A percentile compares a stretch with the other conserved stretches of the same genome.
These are phyloP conservation scores for Tilletiaria anomala DNA, from an alignment of 1,284 basidiomycete genomes.

Conservation along the genomic window DNA sequence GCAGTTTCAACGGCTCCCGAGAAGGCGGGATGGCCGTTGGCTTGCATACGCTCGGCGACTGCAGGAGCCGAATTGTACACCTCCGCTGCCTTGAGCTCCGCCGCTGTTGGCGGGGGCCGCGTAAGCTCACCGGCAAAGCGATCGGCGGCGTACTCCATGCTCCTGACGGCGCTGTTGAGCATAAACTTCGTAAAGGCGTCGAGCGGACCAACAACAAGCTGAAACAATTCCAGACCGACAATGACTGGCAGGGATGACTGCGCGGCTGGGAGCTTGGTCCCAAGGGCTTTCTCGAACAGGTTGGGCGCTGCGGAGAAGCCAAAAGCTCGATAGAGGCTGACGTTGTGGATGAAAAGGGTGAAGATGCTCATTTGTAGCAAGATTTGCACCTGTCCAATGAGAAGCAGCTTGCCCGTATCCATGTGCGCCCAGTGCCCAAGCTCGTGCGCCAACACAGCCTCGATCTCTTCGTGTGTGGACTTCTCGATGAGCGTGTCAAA, in stretches of 20 bases:
- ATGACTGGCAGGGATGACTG: slow-evolving; percentile 21
- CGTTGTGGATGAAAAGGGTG: slow-evolving; percentile 75
- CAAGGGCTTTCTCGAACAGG: slow-evolving; percentile 10
- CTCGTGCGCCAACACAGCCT: slow-evolving; percentile 55
- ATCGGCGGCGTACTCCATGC: slow-evolving; percentile 36
- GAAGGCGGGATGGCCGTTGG: too few species aligned
- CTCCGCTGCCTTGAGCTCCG: slow-evolving; percentile 20
- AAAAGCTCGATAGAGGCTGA: slow-evolving; percentile 63
- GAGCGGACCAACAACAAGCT: slow-evolving; percentile 28
- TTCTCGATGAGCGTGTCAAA: slow-evolving; percentile 92
- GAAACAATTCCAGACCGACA: slow-evolving; percentile 35
- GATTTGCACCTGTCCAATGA: slow-evolving; percentile 71
- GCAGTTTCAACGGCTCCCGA: too few species aligned
- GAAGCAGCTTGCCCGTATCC: slow-evolving; percentile 76
- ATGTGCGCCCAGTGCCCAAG: slow-evolving; percentile 56
- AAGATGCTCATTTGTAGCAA: slow-evolving; percentile 74
- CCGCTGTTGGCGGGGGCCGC: slow-evolving; percentile 14
- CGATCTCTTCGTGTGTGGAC: slow-evolving; percentile 53
- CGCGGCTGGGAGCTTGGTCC: too few species aligned
- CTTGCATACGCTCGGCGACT: too few species aligned
- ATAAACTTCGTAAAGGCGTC: slow-evolving; percentile 32
- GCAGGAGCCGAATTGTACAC: too few species aligned
- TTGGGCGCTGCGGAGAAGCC: slow-evolving; percentile 49
- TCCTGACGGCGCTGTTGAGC: slow-evolving; percentile 24
- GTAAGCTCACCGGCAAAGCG: slow-evolving; percentile 14